A percentile compares a stretch with the other conserved stretches of the same genome.
These are phyloP conservation scores for Xylaria digitata DNA, from an alignment of 2,329 filamentous ascomycete genomes.

Conservation along the genomic window DNA sequence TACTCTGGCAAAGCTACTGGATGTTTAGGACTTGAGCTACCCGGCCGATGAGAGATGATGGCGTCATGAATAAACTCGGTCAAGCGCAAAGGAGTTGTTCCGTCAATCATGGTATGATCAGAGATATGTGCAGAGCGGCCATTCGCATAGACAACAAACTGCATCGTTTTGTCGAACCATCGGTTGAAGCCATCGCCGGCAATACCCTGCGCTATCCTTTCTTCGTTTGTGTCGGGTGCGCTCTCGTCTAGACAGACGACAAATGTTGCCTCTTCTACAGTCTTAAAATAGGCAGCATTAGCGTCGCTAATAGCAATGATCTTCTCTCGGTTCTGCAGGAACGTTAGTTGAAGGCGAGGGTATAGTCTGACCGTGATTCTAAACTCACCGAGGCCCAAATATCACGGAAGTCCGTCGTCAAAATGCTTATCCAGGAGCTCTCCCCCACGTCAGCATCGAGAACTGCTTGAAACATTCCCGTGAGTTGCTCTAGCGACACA, in stretches of 20 bases:
- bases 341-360: not conserved
- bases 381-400: slow-evolving; percentile 20
- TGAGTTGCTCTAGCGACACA: slow-evolving; percentile 15
- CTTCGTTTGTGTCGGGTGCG: slow-evolving; percentile 21
- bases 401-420: slow-evolving; percentile 29
- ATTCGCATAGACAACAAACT: slow-evolving; percentile 28
- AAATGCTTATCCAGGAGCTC: slow-evolving; percentile 11
- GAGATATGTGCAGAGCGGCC: slow-evolving; percentile 22
- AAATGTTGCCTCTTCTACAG: slow-evolving; percentile 28
- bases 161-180: slow-evolving; percentile 34
- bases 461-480: slow-evolving; percentile 28
- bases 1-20: slow-evolving; percentile 11
- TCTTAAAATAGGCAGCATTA: slow-evolving; percentile 21
- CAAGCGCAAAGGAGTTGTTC: slow-evolving; percentile 25
- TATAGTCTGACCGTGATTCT: not conserved
- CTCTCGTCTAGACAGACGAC: slow-evolving; percentile 28
- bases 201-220: slow-evolving; percentile 16
- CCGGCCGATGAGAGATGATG: slow-evolving; percentile 15
- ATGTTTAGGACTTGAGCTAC: not conserved
- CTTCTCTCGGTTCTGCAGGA: slow-evolving; percentile 11
- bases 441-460: slow-evolving; percentile 13
- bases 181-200: slow-evolving; percentile 30
- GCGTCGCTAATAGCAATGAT: slow-evolving; percentile 8
- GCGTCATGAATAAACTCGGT: slow-evolving; percentile 27
- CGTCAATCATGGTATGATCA: slow-evolving; percentile 32